Evolutionary conservation across 1,139 yeast species (phyloP).

Genomic region (Zygosaccharomyces pseudobailii): DNA sequence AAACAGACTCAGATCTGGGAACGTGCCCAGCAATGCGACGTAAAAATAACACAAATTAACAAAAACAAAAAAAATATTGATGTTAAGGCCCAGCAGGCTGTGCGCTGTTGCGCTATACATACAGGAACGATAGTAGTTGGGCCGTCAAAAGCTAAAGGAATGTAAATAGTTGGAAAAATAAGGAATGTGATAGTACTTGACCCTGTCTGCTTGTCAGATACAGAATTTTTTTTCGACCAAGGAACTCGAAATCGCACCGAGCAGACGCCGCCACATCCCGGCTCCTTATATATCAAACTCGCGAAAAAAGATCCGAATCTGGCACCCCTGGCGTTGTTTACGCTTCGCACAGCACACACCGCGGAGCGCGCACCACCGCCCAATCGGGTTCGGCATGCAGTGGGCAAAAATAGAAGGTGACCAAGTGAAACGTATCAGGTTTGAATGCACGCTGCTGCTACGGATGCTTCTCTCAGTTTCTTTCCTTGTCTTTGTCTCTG

Average conservation of each 20-base stretch:
- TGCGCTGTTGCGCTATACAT: background rate
- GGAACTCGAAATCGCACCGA: background rate
- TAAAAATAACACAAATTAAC: background rate
- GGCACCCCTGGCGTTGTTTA: slow-evolving; percentile 4
- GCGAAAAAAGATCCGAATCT: slow-evolving; percentile 3
- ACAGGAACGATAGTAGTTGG: slow-evolving; percentile 5
- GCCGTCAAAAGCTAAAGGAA: slow-evolving; percentile 14
- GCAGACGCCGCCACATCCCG: background rate
- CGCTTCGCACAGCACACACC: background rate
- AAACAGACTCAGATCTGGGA: background rate
- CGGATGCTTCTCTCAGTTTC: background rate
- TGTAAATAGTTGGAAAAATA: slow-evolving; percentile 20
- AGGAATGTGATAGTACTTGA: slow-evolving; percentile 9
- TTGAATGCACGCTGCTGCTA: background rate
- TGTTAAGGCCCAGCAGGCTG: background rate
- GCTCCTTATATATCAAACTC: slow-evolving; percentile 5
- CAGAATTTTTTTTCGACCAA: background rate
- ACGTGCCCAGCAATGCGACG: background rate
- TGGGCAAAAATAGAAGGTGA: background rate
- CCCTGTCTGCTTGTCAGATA: slow-evolving; percentile 4
- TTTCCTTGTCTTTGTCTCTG: background rate
- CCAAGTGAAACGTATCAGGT: background rate
- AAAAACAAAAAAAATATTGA: background rate
- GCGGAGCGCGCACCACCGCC: background rate
- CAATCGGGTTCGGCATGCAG: background rate